phyloP scores from a whole-genome alignment of 2,329 filamentous ascomycete species.

The Ustulina deusta region DNA sequence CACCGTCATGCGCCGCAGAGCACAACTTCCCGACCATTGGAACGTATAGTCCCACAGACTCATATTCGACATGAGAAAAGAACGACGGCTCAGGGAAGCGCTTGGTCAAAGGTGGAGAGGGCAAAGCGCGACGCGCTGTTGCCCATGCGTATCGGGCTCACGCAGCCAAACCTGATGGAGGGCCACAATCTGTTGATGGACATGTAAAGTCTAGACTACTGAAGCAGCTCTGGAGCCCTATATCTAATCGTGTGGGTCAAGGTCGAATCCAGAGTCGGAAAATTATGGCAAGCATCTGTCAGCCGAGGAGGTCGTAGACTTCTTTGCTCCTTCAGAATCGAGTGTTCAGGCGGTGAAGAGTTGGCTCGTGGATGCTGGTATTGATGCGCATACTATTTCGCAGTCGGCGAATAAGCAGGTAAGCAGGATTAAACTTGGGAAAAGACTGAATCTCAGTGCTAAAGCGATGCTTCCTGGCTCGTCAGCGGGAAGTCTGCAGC shows the following conservation, averaged over 20 bases:
- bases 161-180: conserved; percentile 44
- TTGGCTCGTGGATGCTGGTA: conserved; percentile 54
- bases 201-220: conserved; percentile 39
- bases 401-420: conserved; percentile 50
- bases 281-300: conserved; percentile 58
- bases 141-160: conserved; percentile 48
- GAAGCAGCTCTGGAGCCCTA: not conserved
- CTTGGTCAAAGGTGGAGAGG: conserved; percentile 44
- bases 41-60: conserved; percentile 42
- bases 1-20: conserved; percentile 14
- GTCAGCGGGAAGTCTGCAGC: not conserved
- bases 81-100: conserved; percentile 37
- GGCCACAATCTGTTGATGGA: conserved; percentile 48
- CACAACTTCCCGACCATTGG: conserved; percentile 21
- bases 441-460: not conserved
- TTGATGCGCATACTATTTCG: conserved; percentile 49
- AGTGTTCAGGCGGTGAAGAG: conserved; percentile 53
- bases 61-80: conserved; percentile 46
- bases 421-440: not conserved
- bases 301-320: conserved; percentile 53
- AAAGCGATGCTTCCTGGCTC: not conserved
- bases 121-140: conserved; percentile 41
- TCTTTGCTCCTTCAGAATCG: conserved; percentile 54
- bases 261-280: conserved; percentile 52
- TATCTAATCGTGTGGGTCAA: conserved; percentile 36